Conservation (phyloP, 1,284 basidiomycete genomes). For the Ceratobasidium sp. region DNA sequence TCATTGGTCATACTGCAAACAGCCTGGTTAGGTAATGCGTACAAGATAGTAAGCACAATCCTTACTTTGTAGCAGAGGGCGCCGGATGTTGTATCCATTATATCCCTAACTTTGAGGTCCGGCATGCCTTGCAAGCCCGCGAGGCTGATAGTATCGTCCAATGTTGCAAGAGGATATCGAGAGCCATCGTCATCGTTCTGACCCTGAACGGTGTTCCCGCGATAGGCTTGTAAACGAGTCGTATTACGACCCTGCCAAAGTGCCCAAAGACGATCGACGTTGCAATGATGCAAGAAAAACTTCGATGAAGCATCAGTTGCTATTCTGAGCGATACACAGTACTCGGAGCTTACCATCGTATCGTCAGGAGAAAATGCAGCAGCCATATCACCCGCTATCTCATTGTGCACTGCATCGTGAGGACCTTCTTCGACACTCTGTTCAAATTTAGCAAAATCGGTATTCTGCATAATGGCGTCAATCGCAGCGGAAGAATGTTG, state of each 20-base stretch:
- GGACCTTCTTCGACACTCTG: conserved; percentile 29
- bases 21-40: not conserved
- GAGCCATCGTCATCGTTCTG: conserved; percentile 35
- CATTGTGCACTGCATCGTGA: conserved; percentile 40
- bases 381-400: conserved; percentile 36
- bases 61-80: conserved; percentile 43
- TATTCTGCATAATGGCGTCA: conserved; percentile 7
- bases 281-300: conserved; percentile 45
- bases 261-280: conserved; percentile 48
- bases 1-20: conserved; percentile 34
- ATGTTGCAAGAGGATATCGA: conserved; percentile 9
- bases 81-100: conserved; percentile 40
- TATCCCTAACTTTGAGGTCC: conserved; percentile 38
- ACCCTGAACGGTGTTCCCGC: conserved; percentile 33
- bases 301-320: not conserved
- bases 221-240: conserved; percentile 18
- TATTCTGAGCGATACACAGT: not conserved
- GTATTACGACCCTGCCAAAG: conserved; percentile 38
- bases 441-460: conserved; percentile 16
- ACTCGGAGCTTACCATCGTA: conserved; percentile 8
- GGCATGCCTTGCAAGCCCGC: conserved; percentile 31
- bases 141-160: conserved; percentile 31
- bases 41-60: not conserved
- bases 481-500: conserved; percentile 9
- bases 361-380: conserved; percentile 36